Evolutionary conservation across 192 early-diverging fungal genomes (phyloP), one percentile per base, ranked within the genome.

Genomic region (Mortierella hygrophila): DNA sequence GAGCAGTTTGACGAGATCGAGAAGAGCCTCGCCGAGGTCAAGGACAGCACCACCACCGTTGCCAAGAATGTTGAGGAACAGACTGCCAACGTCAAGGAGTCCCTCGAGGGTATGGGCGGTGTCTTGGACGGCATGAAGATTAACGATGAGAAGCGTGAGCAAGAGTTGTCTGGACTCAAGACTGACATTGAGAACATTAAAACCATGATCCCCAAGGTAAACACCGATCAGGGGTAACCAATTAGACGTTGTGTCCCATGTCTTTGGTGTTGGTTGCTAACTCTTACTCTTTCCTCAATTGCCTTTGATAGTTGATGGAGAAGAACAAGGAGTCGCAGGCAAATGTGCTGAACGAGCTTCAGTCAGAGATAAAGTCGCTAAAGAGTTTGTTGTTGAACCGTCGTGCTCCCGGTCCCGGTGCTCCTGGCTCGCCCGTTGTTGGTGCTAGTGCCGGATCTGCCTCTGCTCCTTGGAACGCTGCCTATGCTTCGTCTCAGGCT

Each of bases 351-450:
- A 86, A 88, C 42, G 97, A 99, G 46, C 90, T 99, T 32, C 98
- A 99, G 89, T 92, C 91, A 32, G 98, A 99, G 87, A 93, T 99
- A 87, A 98, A 97, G 85, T 97, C 96, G 29, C 91, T 99, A 47
- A 97, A 98, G 79, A 97, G 94, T 76, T 91, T 99, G 77, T 88
- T 99, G 68, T 82, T 98, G 40, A 99, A 94, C 87, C 94, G 97
- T 52, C 92, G 94, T 35, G 89, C 87, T 10, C 92, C 92, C 78
- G 88, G 89, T 78, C n/a, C 78, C 26, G 78, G 68, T 40, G 63
- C 74, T n/a, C 60, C 77, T 15, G 74, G 54, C 10, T 41, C 60
- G 0, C 70, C 72, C 32, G 54, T 16, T 8, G 68, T 42, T 68
- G 60, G 32, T 23, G 23, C 38, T 47, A 15, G 52, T 47, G 52